Conservation (phyloP, 2,329 filamentous ascomycete genomes). For the Aspergillus terreus region DNA sequence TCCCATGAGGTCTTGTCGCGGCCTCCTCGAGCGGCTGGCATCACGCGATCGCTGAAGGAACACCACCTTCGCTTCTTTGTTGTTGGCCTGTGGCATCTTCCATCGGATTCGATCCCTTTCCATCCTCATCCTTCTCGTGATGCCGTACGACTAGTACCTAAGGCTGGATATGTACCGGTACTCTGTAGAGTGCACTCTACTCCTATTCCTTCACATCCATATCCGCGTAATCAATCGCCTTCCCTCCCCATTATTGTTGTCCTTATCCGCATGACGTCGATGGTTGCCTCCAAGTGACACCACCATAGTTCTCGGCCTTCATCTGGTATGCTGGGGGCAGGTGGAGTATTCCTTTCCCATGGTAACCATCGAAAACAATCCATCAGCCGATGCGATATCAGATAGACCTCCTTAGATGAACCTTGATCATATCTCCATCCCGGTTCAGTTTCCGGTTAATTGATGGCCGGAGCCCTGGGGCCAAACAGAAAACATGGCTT, state of each 20-base stretch:
- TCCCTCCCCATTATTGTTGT: neutral
- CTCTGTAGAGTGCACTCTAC: no score
- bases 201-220: neutral
- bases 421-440: neutral
- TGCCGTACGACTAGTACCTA: neutral
- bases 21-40: neutral
- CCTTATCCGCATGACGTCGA: neutral
- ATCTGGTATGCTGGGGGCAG: neutral
- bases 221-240: neutral
- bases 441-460: neutral
- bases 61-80: neutral
- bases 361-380: neutral
- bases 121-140: neutral
- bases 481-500: no score
- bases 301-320: neutral
- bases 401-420: no score
- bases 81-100: neutral
- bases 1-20: neutral
- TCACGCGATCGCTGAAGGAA: conserved; percentile 3
- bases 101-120: neutral
- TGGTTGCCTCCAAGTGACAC: no score
- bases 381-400: no score
- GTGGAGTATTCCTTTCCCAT: neutral
- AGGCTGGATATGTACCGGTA: no score
- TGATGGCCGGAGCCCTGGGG: neutral